These are phyloP conservation scores for Gaeumannomyces sp. DNA, from an alignment of 2,329 filamentous ascomycete genomes.

Conservation along the genomic window DNA sequence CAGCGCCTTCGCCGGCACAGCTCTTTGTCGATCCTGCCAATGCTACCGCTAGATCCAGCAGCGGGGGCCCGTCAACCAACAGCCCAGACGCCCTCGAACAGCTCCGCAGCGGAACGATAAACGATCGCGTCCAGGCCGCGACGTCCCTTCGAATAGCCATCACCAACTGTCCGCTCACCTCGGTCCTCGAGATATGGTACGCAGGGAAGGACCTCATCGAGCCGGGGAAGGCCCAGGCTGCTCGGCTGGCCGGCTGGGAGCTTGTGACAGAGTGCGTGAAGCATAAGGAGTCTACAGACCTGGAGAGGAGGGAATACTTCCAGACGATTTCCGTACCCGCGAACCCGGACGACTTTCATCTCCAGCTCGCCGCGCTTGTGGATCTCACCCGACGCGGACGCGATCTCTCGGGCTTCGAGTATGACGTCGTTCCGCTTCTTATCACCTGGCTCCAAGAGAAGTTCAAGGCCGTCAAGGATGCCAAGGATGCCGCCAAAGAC, in stretches of 20 bases:
- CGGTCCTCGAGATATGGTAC: constrained; percentile 58
- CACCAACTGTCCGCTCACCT: constrained; percentile 51
- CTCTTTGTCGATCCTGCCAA: constrained; percentile 23
- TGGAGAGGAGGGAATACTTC: constrained; percentile 62
- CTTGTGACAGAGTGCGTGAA: constrained; percentile 60
- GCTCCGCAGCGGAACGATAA: constrained; percentile 44
- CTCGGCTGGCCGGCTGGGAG: constrained; percentile 57
- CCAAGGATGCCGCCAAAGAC: constrained; percentile 38
- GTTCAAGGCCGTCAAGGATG: constrained; percentile 48
- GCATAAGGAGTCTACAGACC: constrained; percentile 55
- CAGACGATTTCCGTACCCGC: constrained; percentile 51
- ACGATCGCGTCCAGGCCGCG: constrained; percentile 52
- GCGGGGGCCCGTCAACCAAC: constrained; percentile 23
- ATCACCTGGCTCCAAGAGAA: constrained; percentile 53
- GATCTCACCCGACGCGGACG: constrained; percentile 57
- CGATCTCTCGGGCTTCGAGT: constrained; percentile 60
- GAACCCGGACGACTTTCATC: constrained; percentile 56
- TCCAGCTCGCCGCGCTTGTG: constrained; percentile 58
- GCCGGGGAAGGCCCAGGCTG: constrained; percentile 43
- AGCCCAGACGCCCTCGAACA: constrained; percentile 50
- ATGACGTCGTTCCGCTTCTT: constrained; percentile 57
- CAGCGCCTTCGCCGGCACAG: constrained; percentile 22
- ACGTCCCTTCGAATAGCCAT: constrained; percentile 50
- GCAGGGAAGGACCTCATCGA: constrained; percentile 61
- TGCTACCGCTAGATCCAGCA: neutral